These are phyloP conservation scores for Cyclotella sp. DNA, from an alignment of 108 stramenopile species.

Conservation along the genomic window DNA sequence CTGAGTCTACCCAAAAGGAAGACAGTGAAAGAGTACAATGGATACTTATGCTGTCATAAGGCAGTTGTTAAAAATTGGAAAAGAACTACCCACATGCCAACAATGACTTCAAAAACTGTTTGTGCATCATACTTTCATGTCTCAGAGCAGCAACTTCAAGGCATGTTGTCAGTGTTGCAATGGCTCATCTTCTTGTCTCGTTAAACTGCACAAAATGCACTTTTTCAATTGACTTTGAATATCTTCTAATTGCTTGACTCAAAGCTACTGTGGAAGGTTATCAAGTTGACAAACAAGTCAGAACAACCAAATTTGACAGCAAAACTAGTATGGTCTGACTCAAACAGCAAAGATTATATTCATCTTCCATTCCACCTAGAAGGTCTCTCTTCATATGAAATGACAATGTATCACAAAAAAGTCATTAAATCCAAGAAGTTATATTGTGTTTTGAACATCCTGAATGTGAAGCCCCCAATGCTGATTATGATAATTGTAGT, in stretches of 20 bases:
- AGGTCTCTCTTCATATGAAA: too few relatives aligned
- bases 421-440: too few relatives aligned
- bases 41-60: background rate
- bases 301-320: background rate
- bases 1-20: background rate
- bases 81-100: background rate
- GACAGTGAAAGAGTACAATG: background rate
- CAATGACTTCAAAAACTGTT: background rate
- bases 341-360: too few relatives aligned
- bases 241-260: too few relatives aligned
- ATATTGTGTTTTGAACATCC: too few relatives aligned
- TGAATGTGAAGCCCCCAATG: too few relatives aligned
- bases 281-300: background rate
- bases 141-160: background rate
- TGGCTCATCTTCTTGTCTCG: background rate
- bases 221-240: background rate
- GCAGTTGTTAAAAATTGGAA: background rate
- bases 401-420: too few relatives aligned
- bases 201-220: background rate
- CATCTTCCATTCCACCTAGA: too few relatives aligned
- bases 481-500: too few relatives aligned
- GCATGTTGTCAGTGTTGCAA: background rate
- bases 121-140: background rate
- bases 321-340: too few relatives aligned
- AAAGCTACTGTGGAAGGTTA: background rate